Conservation (phyloP, 1,139 yeast genomes). For the Debaryomycetaceae sp. region DNA sequence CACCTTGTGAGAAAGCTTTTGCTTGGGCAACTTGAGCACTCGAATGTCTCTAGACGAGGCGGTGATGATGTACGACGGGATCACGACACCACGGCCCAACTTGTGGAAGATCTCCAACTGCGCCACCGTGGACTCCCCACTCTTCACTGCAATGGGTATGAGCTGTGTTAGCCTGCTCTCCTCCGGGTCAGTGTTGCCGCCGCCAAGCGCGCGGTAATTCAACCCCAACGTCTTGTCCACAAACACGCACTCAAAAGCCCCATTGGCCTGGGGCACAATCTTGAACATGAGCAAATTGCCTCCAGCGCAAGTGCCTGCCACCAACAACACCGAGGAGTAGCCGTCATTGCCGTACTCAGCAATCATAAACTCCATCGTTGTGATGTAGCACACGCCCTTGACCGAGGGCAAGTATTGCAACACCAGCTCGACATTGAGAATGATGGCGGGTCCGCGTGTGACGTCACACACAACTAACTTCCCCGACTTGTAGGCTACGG, state of each 20-base stretch:
- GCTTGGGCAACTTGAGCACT: conserved; percentile 56
- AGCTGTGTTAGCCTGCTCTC: conserved; percentile 51
- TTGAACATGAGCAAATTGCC: conserved; percentile 63
- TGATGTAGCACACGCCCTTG: conserved; percentile 35
- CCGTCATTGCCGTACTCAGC: conserved; percentile 63
- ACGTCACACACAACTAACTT: conserved; percentile 67
- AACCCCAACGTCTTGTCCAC: conserved; percentile 45
- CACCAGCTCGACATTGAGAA: conserved; percentile 48
- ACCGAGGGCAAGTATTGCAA: conserved; percentile 36
- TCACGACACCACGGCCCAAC: conserved; percentile 56
- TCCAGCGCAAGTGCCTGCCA: conserved; percentile 80
- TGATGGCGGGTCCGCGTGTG: conserved; percentile 79
- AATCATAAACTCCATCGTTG: conserved; percentile 68
- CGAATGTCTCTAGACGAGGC: conserved; percentile 62
- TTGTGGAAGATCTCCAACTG: conserved; percentile 53
- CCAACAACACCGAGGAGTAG: conserved; percentile 66
- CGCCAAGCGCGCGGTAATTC: conserved; percentile 25
- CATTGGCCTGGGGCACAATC: conserved; percentile 61
- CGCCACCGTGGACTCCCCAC: conserved; percentile 67
- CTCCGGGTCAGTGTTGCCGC: conserved; percentile 28
- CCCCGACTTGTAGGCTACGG: conserved; percentile 77
- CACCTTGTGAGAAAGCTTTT: conserved; percentile 60
- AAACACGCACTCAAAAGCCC: conserved; percentile 62
- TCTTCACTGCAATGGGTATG: conserved; percentile 52
- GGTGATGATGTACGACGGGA: conserved; percentile 60